A percentile compares a stretch with the other conserved stretches of the same genome.
phyloP scores from a whole-genome alignment of 2,329 filamentous ascomycete genomes.

The Pestalotiopsis sp. region DNA sequence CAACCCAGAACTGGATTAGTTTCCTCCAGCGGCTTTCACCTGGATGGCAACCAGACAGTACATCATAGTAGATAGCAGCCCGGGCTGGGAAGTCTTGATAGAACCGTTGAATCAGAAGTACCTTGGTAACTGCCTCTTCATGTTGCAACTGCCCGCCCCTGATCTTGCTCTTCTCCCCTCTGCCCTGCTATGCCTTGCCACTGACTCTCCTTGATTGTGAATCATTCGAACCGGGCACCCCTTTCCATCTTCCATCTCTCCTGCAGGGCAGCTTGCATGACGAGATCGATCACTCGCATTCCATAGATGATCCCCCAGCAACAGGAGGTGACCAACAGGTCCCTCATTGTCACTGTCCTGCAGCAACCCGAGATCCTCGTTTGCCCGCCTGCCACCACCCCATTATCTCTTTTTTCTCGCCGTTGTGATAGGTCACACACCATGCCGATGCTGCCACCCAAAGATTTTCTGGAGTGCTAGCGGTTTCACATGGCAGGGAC shows the following conservation, averaged over 20 bases:
- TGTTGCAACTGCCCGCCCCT: too few species aligned
- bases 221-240: background rate
- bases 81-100: too few species aligned
- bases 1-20: too few species aligned
- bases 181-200: too few species aligned
- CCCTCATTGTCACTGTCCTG: background rate
- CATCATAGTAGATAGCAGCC: too few species aligned
- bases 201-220: background rate
- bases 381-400: background rate
- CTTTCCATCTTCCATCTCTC: background rate
- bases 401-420: background rate
- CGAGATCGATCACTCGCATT: background rate
- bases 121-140: too few species aligned
- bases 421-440: background rate
- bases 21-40: too few species aligned
- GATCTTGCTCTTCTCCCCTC: too few species aligned
- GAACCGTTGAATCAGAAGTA: too few species aligned
- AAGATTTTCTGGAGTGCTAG: background rate
- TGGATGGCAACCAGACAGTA: too few species aligned
- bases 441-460: background rate
- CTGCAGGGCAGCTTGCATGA: background rate
- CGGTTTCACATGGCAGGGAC: background rate
- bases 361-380: background rate
- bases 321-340: background rate
- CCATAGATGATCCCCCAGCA: background rate